Conservation (phyloP, 2,329 filamentous ascomycete species). For the Aspergillus carbonarius region DNA sequence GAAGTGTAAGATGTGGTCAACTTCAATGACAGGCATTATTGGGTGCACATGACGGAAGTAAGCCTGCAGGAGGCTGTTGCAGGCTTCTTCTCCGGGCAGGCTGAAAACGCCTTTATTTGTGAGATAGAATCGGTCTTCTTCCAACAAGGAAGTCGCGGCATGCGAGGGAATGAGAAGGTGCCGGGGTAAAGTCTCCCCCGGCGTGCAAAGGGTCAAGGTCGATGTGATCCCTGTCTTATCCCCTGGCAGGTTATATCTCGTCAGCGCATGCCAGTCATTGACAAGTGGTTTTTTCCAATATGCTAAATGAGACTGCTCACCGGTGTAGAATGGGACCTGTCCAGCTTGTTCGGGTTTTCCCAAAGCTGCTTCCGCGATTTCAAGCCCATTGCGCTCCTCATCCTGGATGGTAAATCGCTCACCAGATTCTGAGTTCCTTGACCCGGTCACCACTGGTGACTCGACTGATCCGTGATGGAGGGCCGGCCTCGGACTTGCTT, state of each 20-base stretch:
- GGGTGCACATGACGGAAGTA: slow-evolving; percentile 43
- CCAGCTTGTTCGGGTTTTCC: slow-evolving; percentile 17
- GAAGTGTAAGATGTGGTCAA: slow-evolving; percentile 26
- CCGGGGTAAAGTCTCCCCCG: slow-evolving; percentile 18
- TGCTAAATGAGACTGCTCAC: slow-evolving; percentile 12
- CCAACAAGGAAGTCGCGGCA: slow-evolving; percentile 10
- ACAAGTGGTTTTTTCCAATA: background rate
- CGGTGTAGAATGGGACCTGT: slow-evolving; percentile 27
- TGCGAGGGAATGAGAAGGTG: slow-evolving; percentile 22
- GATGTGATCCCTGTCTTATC: slow-evolving; percentile 24
- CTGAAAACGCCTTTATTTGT: slow-evolving; percentile 37
- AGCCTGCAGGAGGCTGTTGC: slow-evolving; percentile 33
- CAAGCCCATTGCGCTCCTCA: slow-evolving; percentile 24
- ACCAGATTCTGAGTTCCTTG: background rate
- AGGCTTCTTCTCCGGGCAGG: slow-evolving; percentile 29
- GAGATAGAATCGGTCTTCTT: slow-evolving; percentile 26
- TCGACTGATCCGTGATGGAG: background rate
- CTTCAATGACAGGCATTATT: slow-evolving; percentile 39
- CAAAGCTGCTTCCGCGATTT: slow-evolving; percentile 26
- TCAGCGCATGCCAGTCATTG: background rate
- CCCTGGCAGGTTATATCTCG: slow-evolving; percentile 11
- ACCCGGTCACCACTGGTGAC: background rate
- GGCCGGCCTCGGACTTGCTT: background rate
- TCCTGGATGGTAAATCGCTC: slow-evolving; percentile 14
- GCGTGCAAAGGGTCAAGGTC: slow-evolving; percentile 20